Evolutionary conservation across 2,329 filamentous ascomycete species (phyloP), one percentile per base, ranked within the genome.

Genomic region (Trichoderma lentiforme): DNA sequence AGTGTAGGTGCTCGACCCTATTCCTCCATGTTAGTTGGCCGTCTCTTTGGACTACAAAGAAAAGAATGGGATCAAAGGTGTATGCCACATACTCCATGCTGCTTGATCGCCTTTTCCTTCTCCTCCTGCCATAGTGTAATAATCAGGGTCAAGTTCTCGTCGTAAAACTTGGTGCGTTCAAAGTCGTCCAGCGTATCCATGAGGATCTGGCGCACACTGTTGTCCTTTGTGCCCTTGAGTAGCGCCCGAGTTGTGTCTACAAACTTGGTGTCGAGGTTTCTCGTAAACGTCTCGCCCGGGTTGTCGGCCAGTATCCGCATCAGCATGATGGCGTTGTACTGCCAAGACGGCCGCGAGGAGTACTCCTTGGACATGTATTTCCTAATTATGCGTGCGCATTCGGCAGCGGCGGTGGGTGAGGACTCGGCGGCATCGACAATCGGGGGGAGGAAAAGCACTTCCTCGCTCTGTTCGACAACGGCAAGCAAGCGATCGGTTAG

Each of bases 271-370:
- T 98, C 95, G 56, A 98, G 82, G 80, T 97, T 95, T 75, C 92
- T 89, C n/a, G 95, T 97, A 78, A 99, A 99, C 2, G 90, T 94
- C 68, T 88, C 87, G 34, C 95, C 95, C 0, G 96, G 96, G 80
- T 99, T 98, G 81, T 98, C 95, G 76, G 91, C 87, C 75, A 99
- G 85, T 78, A 99, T 99, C 73, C 95, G 92, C 76, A 97, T 86
- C 71, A 99, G 88, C 96, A 98, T 98, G 78, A 98, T 90, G 74
- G 94, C 92, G 83, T 98, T 98, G 86, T 98, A 98, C 82, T 98
- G 95, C 76, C 91, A 90, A 77, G 92, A 90, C 11, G 93, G 85
- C 60, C 84, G 85, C 30, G 82, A 79, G 76, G 82, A 89, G 82
- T 93, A 90, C 60, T 95, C 92, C 75, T 90, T 91, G 76, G 89